Evolutionary conservation across 305 asterid species (phyloP).

Genomic region (Ruellia speciosa): DNA sequence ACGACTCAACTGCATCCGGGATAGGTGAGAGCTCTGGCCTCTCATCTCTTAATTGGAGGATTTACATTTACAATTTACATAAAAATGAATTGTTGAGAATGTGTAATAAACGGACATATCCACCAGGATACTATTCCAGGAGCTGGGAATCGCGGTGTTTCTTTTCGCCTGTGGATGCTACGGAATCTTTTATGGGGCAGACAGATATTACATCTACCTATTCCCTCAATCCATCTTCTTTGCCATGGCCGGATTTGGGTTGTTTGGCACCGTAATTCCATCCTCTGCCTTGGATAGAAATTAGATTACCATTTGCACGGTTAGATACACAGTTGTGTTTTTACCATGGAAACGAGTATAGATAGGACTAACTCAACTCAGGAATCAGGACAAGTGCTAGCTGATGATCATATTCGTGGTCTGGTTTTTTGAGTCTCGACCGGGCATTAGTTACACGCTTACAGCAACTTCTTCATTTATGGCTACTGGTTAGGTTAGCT

Average conservation of each 20-base stretch:
- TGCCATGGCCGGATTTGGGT: constrained; percentile 43
- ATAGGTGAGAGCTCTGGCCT: constrained; percentile 23
- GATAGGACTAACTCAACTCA: too few species aligned
- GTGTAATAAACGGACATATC: too few species aligned
- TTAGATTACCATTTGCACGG: neutral
- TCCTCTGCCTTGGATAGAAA: neutral
- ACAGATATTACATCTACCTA: constrained; percentile 40
- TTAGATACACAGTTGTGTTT: neutral
- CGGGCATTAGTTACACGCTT: too few species aligned
- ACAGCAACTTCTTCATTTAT: too few species aligned
- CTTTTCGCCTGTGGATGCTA: constrained; percentile 44
- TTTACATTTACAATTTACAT: too few species aligned
- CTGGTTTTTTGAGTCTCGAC: too few species aligned
- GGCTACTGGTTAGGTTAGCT: too few species aligned
- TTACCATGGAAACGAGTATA: too few species aligned
- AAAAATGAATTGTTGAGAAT: too few species aligned
- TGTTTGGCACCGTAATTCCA: constrained; percentile 34
- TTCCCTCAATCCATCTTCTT: constrained; percentile 41
- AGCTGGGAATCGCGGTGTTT: constrained; percentile 23
- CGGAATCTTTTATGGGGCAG: constrained; percentile 36
- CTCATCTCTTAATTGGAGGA: too few species aligned
- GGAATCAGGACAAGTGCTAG: too few species aligned
- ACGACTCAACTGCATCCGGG: constrained; percentile 21
- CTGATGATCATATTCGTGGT: too few species aligned
- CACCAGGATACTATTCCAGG: constrained; percentile 23